Percentiles rank a stretch among this genome's conserved stretches.
Evolutionary conservation across 805 yeast genomes (phyloP).

Genomic region (Monosporozyma siamensis): DNA sequence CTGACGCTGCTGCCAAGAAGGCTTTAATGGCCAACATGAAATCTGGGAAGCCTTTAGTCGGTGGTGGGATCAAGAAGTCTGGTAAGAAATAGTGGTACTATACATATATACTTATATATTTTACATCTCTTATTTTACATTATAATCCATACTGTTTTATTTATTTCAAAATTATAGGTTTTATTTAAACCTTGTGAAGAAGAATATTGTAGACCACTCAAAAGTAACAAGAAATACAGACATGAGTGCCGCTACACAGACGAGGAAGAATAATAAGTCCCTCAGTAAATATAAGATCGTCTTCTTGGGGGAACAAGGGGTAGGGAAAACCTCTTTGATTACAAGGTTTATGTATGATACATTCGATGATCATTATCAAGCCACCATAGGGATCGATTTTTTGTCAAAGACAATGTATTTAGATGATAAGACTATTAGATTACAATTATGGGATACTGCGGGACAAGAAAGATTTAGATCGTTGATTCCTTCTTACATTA

Average conservation of each 20-base stretch:
- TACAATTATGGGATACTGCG: conserved; percentile 97
- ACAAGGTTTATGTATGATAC: conserved; percentile 98
- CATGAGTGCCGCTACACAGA: neutral
- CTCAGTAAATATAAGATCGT: conserved; percentile 74
- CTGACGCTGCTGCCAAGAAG: conserved; percentile 88
- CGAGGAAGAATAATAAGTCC: conserved; percentile 18
- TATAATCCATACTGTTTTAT: no score
- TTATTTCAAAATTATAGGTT: no score
- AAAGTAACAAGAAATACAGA: neutral
- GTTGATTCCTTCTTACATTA: conserved; percentile 86
- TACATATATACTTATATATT: neutral
- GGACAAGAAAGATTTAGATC: conserved; percentile 96
- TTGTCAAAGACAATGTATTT: conserved; percentile 89
- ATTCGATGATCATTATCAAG: conserved; percentile 88
- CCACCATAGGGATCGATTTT: conserved; percentile 95
- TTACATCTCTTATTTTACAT: no score
- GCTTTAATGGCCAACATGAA: conserved; percentile 80
- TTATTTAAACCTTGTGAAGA: no score
- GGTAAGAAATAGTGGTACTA: conserved; percentile 38
- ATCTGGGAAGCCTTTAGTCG: conserved; percentile 83
- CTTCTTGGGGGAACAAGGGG: conserved; percentile 93
- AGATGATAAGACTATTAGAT: conserved; percentile 88
- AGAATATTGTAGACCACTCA: neutral
- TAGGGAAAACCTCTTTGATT: conserved; percentile 90
- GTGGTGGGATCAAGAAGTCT: conserved; percentile 94